A percentile compares a stretch with the other conserved stretches of the same genome.
Evolutionary conservation across 2,329 filamentous ascomycete species (phyloP).

Genomic region (Chaetomiaceae sp.): DNA sequence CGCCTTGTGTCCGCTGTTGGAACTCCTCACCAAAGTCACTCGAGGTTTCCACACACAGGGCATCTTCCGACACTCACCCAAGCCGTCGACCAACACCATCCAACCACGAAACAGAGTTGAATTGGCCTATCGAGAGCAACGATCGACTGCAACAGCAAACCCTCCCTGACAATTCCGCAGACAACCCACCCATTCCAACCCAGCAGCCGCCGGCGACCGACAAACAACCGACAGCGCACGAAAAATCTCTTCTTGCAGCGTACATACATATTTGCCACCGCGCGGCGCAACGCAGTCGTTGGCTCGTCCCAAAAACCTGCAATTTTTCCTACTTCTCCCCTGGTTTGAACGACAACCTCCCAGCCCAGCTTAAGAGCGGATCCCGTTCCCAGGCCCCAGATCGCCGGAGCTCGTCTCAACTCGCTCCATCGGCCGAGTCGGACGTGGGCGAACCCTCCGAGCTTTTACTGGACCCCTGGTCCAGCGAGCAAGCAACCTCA

Average conservation of each 20-base stretch:
- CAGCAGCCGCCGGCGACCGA: background rate
- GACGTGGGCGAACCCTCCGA: background rate
- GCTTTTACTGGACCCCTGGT: background rate
- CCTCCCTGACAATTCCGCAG: no score
- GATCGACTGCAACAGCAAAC: constrained; percentile 12
- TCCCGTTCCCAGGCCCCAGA: background rate
- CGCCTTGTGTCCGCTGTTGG: no score
- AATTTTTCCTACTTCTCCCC: constrained; percentile 4
- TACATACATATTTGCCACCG: constrained; percentile 25
- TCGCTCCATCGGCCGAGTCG: background rate
- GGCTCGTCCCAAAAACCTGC: constrained; percentile 6
- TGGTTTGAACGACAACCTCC: background rate
- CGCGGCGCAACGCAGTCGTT: constrained; percentile 11
- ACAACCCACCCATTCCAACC: constrained; percentile 3
- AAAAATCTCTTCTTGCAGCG: constrained; percentile 23
- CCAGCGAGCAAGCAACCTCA: no score
- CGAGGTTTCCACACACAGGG: no score
- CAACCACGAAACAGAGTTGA: no score
- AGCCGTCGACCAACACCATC: no score
- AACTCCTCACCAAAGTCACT: no score
- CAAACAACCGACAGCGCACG: constrained; percentile 8
- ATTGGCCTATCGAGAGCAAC: no score
- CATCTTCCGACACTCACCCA: no score
- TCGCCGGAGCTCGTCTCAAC: constrained; percentile 1
- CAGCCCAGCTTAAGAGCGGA: constrained; percentile 1